Evolutionary conservation across 495 filamentous ascomycete species (phyloP).

Genomic region (Podospora conica): DNA sequence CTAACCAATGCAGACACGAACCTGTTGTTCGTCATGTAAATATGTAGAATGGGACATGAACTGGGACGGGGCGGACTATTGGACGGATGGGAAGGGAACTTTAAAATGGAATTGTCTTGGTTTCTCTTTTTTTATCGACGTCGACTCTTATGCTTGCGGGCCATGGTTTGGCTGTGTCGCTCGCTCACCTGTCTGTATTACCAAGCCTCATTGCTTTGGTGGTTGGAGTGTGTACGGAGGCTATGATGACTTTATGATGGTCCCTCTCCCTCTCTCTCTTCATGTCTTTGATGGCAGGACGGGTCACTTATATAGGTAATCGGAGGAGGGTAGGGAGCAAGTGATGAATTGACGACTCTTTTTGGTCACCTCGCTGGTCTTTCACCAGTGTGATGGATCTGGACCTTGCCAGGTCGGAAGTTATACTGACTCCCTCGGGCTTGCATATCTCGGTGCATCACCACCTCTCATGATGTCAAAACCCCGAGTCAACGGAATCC

Average conservation of each 20-base stretch:
- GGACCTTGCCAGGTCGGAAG: no score
- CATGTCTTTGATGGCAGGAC: neutral
- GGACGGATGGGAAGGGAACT: neutral
- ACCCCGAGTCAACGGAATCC: no score
- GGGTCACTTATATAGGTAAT: neutral
- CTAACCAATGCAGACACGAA: constrained; percentile 41
- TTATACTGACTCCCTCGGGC: no score
- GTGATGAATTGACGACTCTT: neutral
- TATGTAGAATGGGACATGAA: constrained; percentile 1
- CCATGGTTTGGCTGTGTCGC: no score
- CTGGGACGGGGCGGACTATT: neutral
- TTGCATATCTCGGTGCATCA: no score
- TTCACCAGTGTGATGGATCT: no score
- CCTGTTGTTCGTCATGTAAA: constrained; percentile 47
- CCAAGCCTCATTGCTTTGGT: neutral
- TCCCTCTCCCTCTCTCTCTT: neutral
- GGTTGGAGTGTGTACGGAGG: neutral
- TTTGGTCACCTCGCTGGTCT: no score
- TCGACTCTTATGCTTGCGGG: neutral
- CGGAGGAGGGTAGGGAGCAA: neutral
- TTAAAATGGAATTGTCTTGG: neutral
- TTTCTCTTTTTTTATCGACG: neutral
- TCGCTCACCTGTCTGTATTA: neutral
- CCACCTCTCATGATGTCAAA: no score
- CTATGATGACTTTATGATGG: neutral